Evolutionary conservation across 345 rosid genomes (phyloP).

Genomic region (Bruguiera parviflora): DNA sequence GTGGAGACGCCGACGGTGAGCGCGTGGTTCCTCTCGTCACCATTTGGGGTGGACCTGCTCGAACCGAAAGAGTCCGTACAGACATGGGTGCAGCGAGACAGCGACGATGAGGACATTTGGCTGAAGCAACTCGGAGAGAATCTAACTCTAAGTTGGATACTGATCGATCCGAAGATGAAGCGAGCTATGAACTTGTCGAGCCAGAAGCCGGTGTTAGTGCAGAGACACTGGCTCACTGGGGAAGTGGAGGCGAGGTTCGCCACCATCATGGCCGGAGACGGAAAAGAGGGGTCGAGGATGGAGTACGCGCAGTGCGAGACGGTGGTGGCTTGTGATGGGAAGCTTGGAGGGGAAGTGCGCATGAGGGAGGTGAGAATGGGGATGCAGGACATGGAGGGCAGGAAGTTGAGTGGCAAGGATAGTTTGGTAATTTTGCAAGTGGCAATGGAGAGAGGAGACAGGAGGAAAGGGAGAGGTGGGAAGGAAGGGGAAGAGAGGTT

Average conservation of each 20-base stretch:
- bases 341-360: conserved; percentile 56
- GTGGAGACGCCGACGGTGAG: conserved; percentile 40
- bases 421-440: conserved; percentile 56
- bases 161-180: conserved; percentile 55
- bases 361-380: conserved; percentile 68
- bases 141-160: conserved; percentile 56
- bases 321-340: conserved; percentile 40
- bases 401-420: conserved; percentile 53
- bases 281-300: conserved; percentile 14
- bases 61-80: conserved; percentile 45
- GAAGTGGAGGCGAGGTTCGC: conserved; percentile 52
- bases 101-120: conserved; percentile 36
- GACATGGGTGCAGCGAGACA: conserved; percentile 21
- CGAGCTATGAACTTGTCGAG: conserved; percentile 66
- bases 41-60: conserved; percentile 60
- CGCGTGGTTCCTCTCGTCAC: conserved; percentile 52
- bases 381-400: conserved; percentile 80
- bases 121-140: conserved; percentile 47
- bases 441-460: conserved; percentile 42
- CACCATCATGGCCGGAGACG: conserved; percentile 30
- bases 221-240: conserved; percentile 69
- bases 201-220: conserved; percentile 48
- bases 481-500: conserved; percentile 34
- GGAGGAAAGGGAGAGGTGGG: conserved; percentile 24
- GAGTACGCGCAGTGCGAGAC: conserved; percentile 43